Conservation (phyloP, 1,284 basidiomycete genomes). For the Cryptococcus hybrid region DNA sequence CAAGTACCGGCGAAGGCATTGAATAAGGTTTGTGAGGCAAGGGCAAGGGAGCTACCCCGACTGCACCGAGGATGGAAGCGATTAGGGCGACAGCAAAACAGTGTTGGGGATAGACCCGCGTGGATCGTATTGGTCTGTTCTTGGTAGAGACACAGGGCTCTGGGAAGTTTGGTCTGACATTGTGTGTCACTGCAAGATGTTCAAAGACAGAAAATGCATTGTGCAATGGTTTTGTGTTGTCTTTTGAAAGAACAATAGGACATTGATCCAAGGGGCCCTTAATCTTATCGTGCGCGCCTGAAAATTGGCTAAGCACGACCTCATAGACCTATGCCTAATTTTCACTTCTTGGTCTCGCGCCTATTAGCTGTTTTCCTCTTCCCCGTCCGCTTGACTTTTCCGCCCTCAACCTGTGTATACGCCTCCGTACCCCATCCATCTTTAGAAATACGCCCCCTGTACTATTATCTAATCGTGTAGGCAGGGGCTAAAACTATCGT, state of each 20-base stretch:
- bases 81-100: constrained; percentile 68
- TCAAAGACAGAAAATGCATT: neutral
- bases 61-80: constrained; percentile 67
- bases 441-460: too few relatives aligned
- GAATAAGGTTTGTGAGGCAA: constrained; percentile 54
- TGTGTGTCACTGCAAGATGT: neutral
- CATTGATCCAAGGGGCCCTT: neutral
- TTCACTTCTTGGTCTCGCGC: too few relatives aligned
- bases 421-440: too few relatives aligned
- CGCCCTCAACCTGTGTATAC: too few relatives aligned
- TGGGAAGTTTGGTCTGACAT: constrained; percentile 4
- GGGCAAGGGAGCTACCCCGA: constrained; percentile 42
- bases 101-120: constrained; percentile 77
- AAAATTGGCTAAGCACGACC: too few relatives aligned
- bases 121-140: constrained; percentile 41
- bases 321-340: too few relatives aligned
- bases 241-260: neutral
- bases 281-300: neutral
- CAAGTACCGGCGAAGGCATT: constrained; percentile 50
- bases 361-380: too few relatives aligned
- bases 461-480: neutral
- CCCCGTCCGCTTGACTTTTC: too few relatives aligned
- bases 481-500: neutral
- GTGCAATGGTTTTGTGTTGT: neutral
- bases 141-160: constrained; percentile 21